phyloP scores from a whole-genome alignment of 495 filamentous ascomycete species.

The Aspergillus avenaceus region DNA sequence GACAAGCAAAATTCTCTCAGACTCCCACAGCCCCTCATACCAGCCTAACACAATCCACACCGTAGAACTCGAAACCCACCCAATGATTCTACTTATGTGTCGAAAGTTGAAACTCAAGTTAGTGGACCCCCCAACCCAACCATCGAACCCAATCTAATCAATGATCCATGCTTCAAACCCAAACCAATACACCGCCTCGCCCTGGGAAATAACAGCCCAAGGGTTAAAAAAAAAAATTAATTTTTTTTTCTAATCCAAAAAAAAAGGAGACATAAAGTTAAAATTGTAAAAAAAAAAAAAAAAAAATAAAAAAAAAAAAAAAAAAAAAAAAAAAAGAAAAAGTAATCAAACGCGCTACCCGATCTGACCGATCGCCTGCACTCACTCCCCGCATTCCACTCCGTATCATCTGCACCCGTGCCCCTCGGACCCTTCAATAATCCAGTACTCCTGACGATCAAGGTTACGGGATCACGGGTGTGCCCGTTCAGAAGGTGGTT shows the following conservation, averaged over 20 bases:
- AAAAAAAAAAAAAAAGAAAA: too few relatives aligned
- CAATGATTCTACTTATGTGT: too few relatives aligned
- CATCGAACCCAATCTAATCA: slow-evolving; percentile 3
- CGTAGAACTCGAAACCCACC: not conserved
- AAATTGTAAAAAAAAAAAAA: too few relatives aligned
- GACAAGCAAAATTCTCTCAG: too few relatives aligned
- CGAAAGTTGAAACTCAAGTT: not conserved
- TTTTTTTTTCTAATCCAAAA: too few relatives aligned
- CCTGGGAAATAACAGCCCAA: too few relatives aligned
- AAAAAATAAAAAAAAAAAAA: too few relatives aligned
- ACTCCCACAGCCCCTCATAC: too few relatives aligned
- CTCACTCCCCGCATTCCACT: not conserved
- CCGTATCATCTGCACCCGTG: not conserved
- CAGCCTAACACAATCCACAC: too few relatives aligned
- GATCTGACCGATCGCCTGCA: not conserved
- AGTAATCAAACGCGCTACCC: not conserved
- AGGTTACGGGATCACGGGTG: not conserved
- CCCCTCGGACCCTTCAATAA: not conserved
- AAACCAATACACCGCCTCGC: not conserved
- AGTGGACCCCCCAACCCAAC: not conserved
- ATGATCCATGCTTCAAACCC: not conserved
- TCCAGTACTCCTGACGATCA: not conserved
- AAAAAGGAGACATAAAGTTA: too few relatives aligned
- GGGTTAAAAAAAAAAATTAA: too few relatives aligned
- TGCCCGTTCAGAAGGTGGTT: not conserved